Conservation (phyloP, 768 basidiomycete species). For the Pleurotus tuoliensis region DNA sequence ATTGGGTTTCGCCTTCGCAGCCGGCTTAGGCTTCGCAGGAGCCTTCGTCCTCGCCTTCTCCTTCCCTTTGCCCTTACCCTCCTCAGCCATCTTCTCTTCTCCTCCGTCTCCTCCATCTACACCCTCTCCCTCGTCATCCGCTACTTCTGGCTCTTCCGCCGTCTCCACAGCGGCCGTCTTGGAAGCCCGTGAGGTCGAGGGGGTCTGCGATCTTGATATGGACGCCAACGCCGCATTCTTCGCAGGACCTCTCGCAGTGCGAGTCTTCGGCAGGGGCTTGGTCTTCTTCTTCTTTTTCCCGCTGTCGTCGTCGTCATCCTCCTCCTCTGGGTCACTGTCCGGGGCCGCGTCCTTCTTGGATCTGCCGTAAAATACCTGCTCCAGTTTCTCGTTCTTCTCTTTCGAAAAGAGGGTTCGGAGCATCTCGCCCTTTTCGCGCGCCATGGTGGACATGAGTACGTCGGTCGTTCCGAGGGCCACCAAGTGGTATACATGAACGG, state of each 20-base stretch:
- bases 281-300: neutral
- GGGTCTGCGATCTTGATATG: no score
- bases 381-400: neutral
- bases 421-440: conserved; percentile 3
- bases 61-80: no score
- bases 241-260: neutral
- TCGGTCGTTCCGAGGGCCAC: conserved; percentile 7
- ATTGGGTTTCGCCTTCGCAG: no score
- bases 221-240: no score
- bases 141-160: no score
- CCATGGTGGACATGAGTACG: conserved; percentile 1
- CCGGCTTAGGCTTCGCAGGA: no score
- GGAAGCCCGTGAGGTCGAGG: no score
- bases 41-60: no score
- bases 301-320: neutral
- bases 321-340: neutral
- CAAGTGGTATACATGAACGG: conserved; percentile 7
- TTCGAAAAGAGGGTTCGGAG: neutral
- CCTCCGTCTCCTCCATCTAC: no score
- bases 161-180: no score
- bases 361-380: neutral
- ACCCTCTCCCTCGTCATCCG: no score
- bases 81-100: no score
- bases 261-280: neutral
- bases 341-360: neutral